Evolutionary conservation across 106 monocot species (phyloP), one percentile per base, ranked within the genome.

Genomic region (Dendrobium chrysotoxum): DNA sequence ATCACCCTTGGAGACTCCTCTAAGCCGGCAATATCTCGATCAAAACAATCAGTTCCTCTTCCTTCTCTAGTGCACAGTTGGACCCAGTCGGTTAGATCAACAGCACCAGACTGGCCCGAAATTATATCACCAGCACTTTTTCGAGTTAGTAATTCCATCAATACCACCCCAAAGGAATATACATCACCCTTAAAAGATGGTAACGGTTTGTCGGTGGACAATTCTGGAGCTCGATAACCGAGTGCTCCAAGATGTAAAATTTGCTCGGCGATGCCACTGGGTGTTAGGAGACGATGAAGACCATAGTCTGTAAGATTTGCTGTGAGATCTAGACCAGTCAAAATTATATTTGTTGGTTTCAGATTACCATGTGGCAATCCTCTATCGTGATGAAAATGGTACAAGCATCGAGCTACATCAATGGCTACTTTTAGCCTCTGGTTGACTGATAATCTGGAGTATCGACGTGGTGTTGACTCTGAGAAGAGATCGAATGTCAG

Each of bases 81-180:
- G 18, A 95, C 95, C 95, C 95, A 95, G 76, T 95, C 95, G 11
- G 95, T 88, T 10, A 95, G 90, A 82, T 95, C 95, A 17, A 95
- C 92, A 0, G 90, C 92, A 23, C 95, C 93, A 0, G 88, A 85
- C 72, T 91, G 92, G 75, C 95, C 95, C 1, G 95, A 93, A 46
- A 95, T 91, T 20, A 95, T 92, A 83, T 95, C 95, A 28, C 93
- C 95, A 46, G 95, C 95, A 80, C 95, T 91, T 66, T 86, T 93
- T 28, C 91, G 80, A 26, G 95, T 95, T 42, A 95, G 81, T 64
- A 95, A 77, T 72, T 95, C 95, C 93, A 95, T 88, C 18, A 95
- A 28, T 28, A 95, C 88, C 75, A 95, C 91, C 1, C 95, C 95
- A 53, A 95, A 93, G 18, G 95, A 81, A 72, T 91, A 96, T 4